These are phyloP conservation scores for Teunomyces lycoperdinae DNA, from an alignment of 805 yeast species.

Conservation along the genomic window DNA sequence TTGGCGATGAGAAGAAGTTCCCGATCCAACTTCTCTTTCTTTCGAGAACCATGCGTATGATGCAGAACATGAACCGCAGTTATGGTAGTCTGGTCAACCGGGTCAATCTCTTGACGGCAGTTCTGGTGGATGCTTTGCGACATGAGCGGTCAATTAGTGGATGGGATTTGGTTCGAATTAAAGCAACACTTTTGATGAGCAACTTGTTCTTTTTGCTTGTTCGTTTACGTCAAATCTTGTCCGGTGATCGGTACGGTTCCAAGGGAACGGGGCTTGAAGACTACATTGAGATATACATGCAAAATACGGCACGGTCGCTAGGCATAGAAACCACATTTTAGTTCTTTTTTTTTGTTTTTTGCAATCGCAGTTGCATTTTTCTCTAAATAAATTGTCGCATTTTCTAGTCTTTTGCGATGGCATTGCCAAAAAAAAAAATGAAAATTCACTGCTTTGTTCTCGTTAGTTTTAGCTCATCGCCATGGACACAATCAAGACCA, in stretches of 20 bases:
- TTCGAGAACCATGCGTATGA: slow-evolving; percentile 69
- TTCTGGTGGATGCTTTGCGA: slow-evolving; percentile 40
- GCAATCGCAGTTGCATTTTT: not conserved
- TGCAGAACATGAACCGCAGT: slow-evolving; percentile 63
- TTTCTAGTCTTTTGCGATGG: slow-evolving; percentile 7
- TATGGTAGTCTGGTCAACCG: slow-evolving; percentile 77
- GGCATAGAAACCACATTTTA: slow-evolving; percentile 34
- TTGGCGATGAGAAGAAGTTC: slow-evolving; percentile 61
- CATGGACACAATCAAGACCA: slow-evolving; percentile 31
- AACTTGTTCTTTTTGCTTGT: slow-evolving; percentile 30
- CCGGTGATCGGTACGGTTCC: slow-evolving; percentile 31
- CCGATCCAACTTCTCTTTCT: slow-evolving; percentile 66
- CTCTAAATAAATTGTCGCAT: too few relatives aligned
- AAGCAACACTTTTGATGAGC: slow-evolving; percentile 24
- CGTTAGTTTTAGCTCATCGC: not conserved
- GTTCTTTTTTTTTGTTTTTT: not conserved
- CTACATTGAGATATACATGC: slow-evolving; percentile 41
- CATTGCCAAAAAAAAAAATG: slow-evolving; percentile 9
- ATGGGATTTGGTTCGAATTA: slow-evolving; percentile 12
- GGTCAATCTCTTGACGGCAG: slow-evolving; percentile 57
- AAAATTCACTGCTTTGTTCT: slow-evolving; percentile 2
- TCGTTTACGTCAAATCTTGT: slow-evolving; percentile 30
- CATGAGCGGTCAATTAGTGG: not conserved
- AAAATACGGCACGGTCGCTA: slow-evolving; percentile 39
- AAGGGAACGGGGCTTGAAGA: slow-evolving; percentile 43